These are phyloP conservation scores for Picocystis sp. DNA, from an alignment of 163 green algal genomes.

Conservation along the genomic window DNA sequence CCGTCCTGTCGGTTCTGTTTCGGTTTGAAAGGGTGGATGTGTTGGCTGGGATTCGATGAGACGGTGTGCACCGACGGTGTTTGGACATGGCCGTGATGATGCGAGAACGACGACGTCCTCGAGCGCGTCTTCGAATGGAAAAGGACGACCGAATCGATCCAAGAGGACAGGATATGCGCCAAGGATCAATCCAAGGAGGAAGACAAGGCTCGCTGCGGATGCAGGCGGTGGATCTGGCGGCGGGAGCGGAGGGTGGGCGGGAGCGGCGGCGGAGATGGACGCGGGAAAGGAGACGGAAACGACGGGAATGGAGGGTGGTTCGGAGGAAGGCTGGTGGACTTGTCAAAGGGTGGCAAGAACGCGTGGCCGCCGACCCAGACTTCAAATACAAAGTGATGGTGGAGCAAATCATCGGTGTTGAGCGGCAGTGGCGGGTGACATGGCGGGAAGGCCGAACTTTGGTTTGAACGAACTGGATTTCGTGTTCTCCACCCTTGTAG, in stretches of 20 bases:
- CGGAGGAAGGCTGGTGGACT: constrained; percentile 4
- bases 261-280: constrained; percentile 16
- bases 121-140: no score
- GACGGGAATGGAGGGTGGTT: constrained; percentile 5
- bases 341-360: constrained; percentile 62
- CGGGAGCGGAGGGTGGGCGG: constrained; percentile 15
- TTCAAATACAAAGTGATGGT: constrained; percentile 85
- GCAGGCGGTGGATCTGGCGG: constrained; percentile 14
- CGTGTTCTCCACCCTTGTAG: constrained; percentile 86
- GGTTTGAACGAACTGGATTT: constrained; percentile 93
- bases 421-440: constrained; percentile 78
- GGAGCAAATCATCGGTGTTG: constrained; percentile 79
- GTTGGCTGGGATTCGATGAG: no score
- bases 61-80: no score
- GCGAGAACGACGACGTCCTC: no score
- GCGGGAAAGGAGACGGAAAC: constrained; percentile 8
- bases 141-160: no score
- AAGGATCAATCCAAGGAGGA: no score
- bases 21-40: no score
- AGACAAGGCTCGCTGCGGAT: no score
- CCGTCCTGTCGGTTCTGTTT: no score
- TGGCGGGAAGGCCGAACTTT: constrained; percentile 82
- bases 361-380: constrained; percentile 65
- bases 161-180: no score
- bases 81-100: no score